Percentiles rank a stretch among this genome's conserved stretches.
Evolutionary conservation across 352 stramenopile species (phyloP).

Genomic region (Phytophthora brassicae): DNA sequence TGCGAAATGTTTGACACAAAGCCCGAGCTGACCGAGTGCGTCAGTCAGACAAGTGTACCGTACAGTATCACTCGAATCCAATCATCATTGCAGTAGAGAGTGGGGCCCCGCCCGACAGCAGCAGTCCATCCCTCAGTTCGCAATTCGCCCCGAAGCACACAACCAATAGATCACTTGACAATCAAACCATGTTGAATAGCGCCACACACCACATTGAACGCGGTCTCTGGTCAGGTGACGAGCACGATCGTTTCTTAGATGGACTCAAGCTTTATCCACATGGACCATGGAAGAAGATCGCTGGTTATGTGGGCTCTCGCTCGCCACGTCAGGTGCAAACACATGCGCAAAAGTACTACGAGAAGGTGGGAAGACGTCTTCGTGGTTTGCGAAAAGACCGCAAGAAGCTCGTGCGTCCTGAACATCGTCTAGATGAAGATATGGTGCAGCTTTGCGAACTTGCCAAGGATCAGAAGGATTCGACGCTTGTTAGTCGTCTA

Average conservation of each 20-base stretch:
- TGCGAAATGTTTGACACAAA: conserved; percentile 26
- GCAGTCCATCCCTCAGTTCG: conserved; percentile 15
- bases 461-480: conserved; percentile 30
- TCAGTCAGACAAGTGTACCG: neutral
- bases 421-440: conserved; percentile 42
- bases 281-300: conserved; percentile 57
- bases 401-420: conserved; percentile 41
- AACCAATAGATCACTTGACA: no score
- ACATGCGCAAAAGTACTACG: conserved; percentile 62
- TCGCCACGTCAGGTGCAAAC: conserved; percentile 61
- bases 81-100: conserved; percentile 21
- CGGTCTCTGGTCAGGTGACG: conserved; percentile 50
- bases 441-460: conserved; percentile 43
- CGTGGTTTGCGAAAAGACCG: conserved; percentile 46
- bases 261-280: conserved; percentile 49
- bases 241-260: conserved; percentile 64
- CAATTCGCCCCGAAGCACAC: conserved; percentile 8
- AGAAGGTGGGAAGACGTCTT: conserved; percentile 46
- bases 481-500: conserved; percentile 21
- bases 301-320: conserved; percentile 46
- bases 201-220: conserved; percentile 24
- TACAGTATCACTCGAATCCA: neutral
- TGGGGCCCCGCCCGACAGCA: neutral
- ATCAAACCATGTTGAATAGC: conserved; percentile 23
- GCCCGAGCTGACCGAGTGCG: conserved; percentile 16